phyloP scores from a whole-genome alignment of 192 early-diverging fungal genomes.

The Coemansia sp. region DNA sequence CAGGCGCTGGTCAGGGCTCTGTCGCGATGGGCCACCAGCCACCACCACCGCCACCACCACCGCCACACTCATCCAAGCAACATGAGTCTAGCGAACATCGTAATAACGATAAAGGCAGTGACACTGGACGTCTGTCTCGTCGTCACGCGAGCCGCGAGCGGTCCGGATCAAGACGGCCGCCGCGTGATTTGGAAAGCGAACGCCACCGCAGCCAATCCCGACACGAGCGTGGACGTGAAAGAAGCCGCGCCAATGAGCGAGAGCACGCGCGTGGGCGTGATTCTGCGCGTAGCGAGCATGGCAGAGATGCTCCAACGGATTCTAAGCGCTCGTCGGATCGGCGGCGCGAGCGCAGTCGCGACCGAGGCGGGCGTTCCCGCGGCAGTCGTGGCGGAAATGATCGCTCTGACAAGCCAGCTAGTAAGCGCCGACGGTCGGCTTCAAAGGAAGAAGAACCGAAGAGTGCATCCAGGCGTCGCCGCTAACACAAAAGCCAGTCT shows the following conservation, averaged over 20 bases:
- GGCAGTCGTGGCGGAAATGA: constrained; percentile 19
- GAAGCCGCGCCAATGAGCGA: constrained; percentile 10
- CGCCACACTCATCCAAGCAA: constrained; percentile 1
- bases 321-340: constrained; percentile 24
- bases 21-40: constrained; percentile 16
- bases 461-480: constrained; percentile 40
- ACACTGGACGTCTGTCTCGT: constrained; percentile 34
- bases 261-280: constrained; percentile 19
- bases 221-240: constrained; percentile 23
- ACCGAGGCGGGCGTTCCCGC: constrained; percentile 17
- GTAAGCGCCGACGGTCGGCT: constrained; percentile 47
- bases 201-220: constrained; percentile 21
- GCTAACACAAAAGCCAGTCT: constrained; percentile 6
- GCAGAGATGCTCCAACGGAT: constrained; percentile 10
- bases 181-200: constrained; percentile 23
- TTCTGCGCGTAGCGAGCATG: constrained; percentile 14
- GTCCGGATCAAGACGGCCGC: constrained; percentile 27
- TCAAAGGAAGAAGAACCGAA: constrained; percentile 43
- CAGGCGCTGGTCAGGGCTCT: not conserved
- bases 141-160: constrained; percentile 21
- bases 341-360: constrained; percentile 33
- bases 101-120: constrained; percentile 31
- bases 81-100: constrained; percentile 17
- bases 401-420: constrained; percentile 19
- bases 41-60: constrained; percentile 2